Evolutionary conservation across 2,329 filamentous ascomycete species (phyloP), one percentile per base, ranked within the genome.

Genomic region (Xylaria sp.): DNA sequence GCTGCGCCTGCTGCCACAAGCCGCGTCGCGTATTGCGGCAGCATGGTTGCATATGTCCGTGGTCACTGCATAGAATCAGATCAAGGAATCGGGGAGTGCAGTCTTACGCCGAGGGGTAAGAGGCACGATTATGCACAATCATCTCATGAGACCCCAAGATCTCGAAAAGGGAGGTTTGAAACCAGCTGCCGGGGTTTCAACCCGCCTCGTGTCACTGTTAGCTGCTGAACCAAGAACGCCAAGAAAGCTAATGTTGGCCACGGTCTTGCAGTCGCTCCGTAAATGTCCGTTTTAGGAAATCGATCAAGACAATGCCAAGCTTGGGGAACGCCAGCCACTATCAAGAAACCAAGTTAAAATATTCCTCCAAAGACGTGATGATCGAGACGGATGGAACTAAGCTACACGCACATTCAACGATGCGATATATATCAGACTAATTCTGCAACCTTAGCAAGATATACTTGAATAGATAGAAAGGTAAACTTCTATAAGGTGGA

Each of bases 1-100:
- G 65, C 46, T 31, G 51, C 63, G 7, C 54, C 46, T 11, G 48
- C 53, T 31, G 63, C 60, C 49, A 59, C 51, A 28, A 72, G 49
- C 10, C 42, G 56, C 38, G 65, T 64, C 49, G 51, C 59, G 36
- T 59, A 46, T 51, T 9, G 69, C 33, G 59, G 56, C 58, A 58
- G 36, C 70, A 72, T 72, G 26, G 36, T 61, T 20, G 51, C 38
- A 20, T 51, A 36, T 13, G 46, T 58, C 49, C 51, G 44, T n/a
- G 26, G 38, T 62, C 44, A 33, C 62, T 20, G n/a, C 28, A 44
- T 48, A 44, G 38, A 63, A 20, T 66, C n/a, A 11, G 61, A 13
- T 6, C n/a, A 23, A 49, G 42, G 42, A 33, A 46, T 40, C 4
- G 38, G 26, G 7, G 13, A 40, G 15, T 11, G 51, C 49, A 64